These are phyloP conservation scores for Saturnispora hagleri DNA, from an alignment of 805 yeast genomes.

Conservation along the genomic window DNA sequence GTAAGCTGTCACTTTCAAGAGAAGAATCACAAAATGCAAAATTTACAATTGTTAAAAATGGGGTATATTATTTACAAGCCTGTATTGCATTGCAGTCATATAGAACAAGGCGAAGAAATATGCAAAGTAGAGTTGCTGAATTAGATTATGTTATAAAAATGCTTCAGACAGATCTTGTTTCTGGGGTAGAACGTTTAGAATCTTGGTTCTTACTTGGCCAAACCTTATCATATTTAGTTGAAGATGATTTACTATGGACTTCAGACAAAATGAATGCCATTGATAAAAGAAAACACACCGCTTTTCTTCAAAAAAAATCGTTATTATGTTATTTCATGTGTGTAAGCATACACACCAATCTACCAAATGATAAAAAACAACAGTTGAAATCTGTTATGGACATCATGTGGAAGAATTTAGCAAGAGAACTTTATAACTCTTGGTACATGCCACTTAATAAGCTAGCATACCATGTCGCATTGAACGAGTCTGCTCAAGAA, in stretches of 20 bases:
- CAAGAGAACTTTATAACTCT: constrained; percentile 50
- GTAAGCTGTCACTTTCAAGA: constrained; percentile 29
- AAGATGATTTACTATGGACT: constrained; percentile 88
- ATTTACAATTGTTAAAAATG: constrained; percentile 35
- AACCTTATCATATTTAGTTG: constrained; percentile 68
- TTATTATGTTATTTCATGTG: constrained; percentile 73
- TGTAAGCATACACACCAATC: constrained; percentile 32
- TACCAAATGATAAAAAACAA: constrained; percentile 14
- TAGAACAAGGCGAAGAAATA: constrained; percentile 59
- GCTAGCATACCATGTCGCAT: constrained; percentile 40
- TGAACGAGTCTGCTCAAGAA: neutral
- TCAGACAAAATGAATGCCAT: constrained; percentile 64
- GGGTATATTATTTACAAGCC: constrained; percentile 65
- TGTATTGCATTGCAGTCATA: constrained; percentile 59
- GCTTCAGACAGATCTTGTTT: constrained; percentile 56
- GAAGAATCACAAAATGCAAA: constrained; percentile 25
- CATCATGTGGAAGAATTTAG: constrained; percentile 43
- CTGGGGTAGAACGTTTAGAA: constrained; percentile 63
- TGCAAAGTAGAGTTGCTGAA: constrained; percentile 78
- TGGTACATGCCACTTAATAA: constrained; percentile 56
- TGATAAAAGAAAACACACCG: constrained; percentile 54
- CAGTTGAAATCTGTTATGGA: constrained; percentile 30
- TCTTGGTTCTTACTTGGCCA: constrained; percentile 82
- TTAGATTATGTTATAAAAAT: constrained; percentile 62
- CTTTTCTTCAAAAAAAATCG: constrained; percentile 57